Conservation (phyloP, 2,329 filamentous ascomycete genomes). For the Clathrospora elynae region DNA sequence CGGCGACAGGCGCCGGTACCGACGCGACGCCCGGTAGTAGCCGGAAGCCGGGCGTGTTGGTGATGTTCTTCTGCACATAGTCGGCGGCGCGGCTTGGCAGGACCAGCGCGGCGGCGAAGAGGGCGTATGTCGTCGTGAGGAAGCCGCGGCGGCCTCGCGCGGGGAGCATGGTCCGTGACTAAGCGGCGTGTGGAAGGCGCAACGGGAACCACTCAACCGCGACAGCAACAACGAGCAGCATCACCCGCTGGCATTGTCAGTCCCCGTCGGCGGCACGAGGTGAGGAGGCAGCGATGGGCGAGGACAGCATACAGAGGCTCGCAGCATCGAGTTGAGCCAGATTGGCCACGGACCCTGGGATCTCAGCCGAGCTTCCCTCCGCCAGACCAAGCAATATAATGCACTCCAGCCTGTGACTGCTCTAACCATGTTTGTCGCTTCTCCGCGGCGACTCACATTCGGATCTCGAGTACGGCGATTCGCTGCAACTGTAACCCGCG, state of each 20-base stretch:
- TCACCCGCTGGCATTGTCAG: constrained; percentile 34
- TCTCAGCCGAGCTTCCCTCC: constrained; percentile 21
- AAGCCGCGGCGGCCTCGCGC: constrained; percentile 24
- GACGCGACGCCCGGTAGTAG: constrained; percentile 25
- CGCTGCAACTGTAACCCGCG: constrained; percentile 3
- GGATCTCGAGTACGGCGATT: constrained; percentile 7
- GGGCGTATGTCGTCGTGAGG: constrained; percentile 18
- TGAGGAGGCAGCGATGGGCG: constrained; percentile 14
- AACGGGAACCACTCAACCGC: constrained; percentile 30
- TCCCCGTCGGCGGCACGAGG: constrained; percentile 21
- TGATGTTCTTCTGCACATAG: constrained; percentile 31
- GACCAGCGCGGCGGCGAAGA: constrained; percentile 22
- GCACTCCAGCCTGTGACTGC: constrained; percentile 14
- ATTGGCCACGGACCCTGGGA: constrained; percentile 30
- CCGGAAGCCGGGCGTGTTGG: constrained; percentile 24
- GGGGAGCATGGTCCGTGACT: constrained; percentile 32
- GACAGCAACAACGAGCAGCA: constrained; percentile 26
- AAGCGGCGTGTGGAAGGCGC: constrained; percentile 27
- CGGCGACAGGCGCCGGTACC: constrained; percentile 39
- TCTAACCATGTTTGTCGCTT: constrained; percentile 26
- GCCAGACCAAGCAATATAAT: constrained; percentile 33
- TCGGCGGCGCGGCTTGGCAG: constrained; percentile 27
- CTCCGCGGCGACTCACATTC: constrained; percentile 13
- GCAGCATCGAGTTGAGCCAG: constrained; percentile 31
- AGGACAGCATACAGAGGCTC: constrained; percentile 16